Evolutionary conservation across 768 basidiomycete genomes (phyloP), one percentile per base, ranked within the genome.

Genomic region (Phanerochaete carnosa): DNA sequence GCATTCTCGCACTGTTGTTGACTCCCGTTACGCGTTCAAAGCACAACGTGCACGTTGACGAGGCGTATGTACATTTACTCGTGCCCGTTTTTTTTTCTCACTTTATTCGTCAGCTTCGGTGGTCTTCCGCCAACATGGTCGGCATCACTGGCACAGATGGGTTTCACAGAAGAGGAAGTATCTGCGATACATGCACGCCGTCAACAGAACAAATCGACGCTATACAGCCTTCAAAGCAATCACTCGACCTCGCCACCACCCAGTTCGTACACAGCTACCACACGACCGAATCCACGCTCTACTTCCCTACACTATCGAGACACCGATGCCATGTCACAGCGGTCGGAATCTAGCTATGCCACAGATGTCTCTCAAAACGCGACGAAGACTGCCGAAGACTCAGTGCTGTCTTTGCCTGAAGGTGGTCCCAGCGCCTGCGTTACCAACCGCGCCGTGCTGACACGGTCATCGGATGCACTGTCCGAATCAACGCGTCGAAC

Each of bases 21-120:
- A 28, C 32, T 45, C 26, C 39, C 6, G 5, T 22, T 39, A 8
- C 26, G 23, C 1, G 11, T 26, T 12, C 62, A 29, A 63, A 90
- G 88, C 89, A 92, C 68, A 81, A 91, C 67, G 83, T 91, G 33
- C 89, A 92, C 67, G 89, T 91, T 29, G 87, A 91, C 70, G 89
- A 90, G 73, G 85, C 78, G 85, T 88, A 64, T 58, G 81, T 78
- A 3, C 52, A 35, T 51, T 45, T 33, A 46, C 59, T n/a, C 52
- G 35, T 28, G 4, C 19, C 47, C 49, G 50, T 57, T 30, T n/a
- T n/a, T n/a, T 50, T 30, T 45, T 28, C 50, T 57, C 7, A 43
- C 55, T 19, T 29, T 19, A 33, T 61, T 37, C 11, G 57, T 15
- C 26, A 88, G 86, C 28, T 85, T 83, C 60, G 72, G 76, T 15